Base-by-base conservation (phyloP, 225 moss, liverwort and hornwort species). In the Climacium dendroides region DNA sequence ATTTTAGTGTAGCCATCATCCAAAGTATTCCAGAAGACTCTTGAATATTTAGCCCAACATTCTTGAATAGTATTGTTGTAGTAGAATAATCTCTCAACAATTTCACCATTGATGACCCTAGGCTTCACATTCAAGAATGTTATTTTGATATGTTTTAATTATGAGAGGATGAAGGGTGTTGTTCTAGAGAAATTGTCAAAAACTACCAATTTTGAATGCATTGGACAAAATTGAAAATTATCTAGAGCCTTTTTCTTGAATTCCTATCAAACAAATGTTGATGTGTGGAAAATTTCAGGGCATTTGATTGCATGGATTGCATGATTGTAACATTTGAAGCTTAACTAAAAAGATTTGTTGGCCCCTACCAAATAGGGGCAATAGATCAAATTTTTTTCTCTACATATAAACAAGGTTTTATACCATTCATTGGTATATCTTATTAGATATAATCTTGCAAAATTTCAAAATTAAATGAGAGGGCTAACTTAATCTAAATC, bases 141-240 rank as follows among this genome's bases (percentile, higher is more conserved):
- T n/a, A 37, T 37, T 67, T 13, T 64, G 5, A 64, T 10, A 22
- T 23, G 23, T 37, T 13, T 23, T 23, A 37, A 2, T 37, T 3
- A 0, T 4, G 12, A 12, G 4, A 66, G 2, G n/a, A 65, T 1
- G 0, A 2, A 66, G 22, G 5, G 20, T 22, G 4, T 37, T n/a
- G n/a, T n/a, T 11, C 3, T 20, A n/a, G n/a, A 65, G 4, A 66
- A n/a, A n/a, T 66, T n/a, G n/a, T 11, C 19, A 11, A 11, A 29
- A 66, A 66, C 6, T n/a, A 1, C 0, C 20, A 66, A n/a, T n/a
- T 66, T 35, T 20, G 11, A 11, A 6, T 66, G 4, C n/a, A 66
- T 66, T 35, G 65, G 19, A 6, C 19, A 19, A 65, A 65, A 35
- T 19, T 65, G 35, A 65, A 10, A 19, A 19, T 4, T 17, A n/a